Percentiles rank a stretch among this genome's conserved stretches.
phyloP scores from a whole-genome alignment of 1,284 basidiomycete genomes.

The Irpex sp. region DNA sequence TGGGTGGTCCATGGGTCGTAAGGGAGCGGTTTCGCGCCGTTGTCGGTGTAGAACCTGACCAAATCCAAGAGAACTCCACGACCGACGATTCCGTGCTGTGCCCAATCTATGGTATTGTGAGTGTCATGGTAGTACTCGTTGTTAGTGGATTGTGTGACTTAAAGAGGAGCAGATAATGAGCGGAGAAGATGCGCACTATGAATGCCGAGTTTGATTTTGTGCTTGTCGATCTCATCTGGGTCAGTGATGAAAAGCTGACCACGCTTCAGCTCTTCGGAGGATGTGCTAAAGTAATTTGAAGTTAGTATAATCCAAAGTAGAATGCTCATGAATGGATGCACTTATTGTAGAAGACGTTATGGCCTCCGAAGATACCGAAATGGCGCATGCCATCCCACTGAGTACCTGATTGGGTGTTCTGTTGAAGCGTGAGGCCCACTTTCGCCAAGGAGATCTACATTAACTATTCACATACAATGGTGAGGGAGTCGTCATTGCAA shows the following conservation, averaged over 20 bases:
- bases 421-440: background rate
- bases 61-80: slow-evolving; percentile 69
- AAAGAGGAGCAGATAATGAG: slow-evolving; percentile 7
- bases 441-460: background rate
- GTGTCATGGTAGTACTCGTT: background rate
- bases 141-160: background rate
- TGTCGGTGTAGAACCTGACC: slow-evolving; percentile 50
- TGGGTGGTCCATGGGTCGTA: slow-evolving; percentile 68
- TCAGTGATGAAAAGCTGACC: slow-evolving; percentile 48
- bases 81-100: slow-evolving; percentile 70
- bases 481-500: slow-evolving; percentile 56
- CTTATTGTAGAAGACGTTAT: slow-evolving; percentile 67
- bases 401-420: slow-evolving; percentile 75
- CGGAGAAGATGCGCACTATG: slow-evolving; percentile 45
- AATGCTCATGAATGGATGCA: slow-evolving; percentile 18
- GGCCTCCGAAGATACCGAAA: slow-evolving; percentile 46
- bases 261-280: slow-evolving; percentile 37
- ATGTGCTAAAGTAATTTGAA: slow-evolving; percentile 38
- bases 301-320: background rate
- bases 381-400: slow-evolving; percentile 75
- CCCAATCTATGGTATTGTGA: slow-evolving; percentile 48
- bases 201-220: slow-evolving; percentile 53
- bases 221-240: slow-evolving; percentile 46
- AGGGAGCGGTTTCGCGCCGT: slow-evolving; percentile 33
- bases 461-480: slow-evolving; percentile 43